Percentiles rank a stretch among this genome's conserved stretches.
These are phyloP conservation scores for Fusarium sp. DNA, from an alignment of 2,329 filamentous ascomycete genomes.

Conservation along the genomic window DNA sequence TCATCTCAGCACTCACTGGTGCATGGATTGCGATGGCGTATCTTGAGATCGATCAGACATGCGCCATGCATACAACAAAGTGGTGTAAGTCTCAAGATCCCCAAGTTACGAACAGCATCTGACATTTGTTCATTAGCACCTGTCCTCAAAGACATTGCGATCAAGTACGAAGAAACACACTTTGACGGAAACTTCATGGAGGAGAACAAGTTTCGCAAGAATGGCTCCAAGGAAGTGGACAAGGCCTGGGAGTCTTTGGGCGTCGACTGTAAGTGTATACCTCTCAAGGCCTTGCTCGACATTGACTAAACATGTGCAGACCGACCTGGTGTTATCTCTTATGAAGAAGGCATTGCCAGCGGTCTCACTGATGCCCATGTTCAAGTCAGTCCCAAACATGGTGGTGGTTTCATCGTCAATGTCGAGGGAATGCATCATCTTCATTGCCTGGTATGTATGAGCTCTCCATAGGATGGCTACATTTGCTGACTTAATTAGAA, in stretches of 20 bases:
- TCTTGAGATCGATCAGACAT: constrained; percentile 40
- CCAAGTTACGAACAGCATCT: not conserved
- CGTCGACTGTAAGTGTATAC: constrained; percentile 56
- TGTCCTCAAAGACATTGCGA: constrained; percentile 48
- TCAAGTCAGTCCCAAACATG: constrained; percentile 64
- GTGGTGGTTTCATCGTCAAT: constrained; percentile 68
- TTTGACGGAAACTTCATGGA: constrained; percentile 69
- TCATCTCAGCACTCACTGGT: constrained; percentile 32
- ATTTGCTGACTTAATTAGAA: constrained; percentile 53
- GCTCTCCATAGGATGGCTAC: accelerated
- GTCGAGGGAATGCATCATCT: constrained; percentile 67
- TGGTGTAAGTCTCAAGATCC: constrained; percentile 50
- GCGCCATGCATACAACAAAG: constrained; percentile 49
- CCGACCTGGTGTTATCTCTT: constrained; percentile 60
- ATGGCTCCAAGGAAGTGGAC: constrained; percentile 64
- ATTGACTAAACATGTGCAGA: constrained; percentile 47
- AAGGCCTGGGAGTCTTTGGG: constrained; percentile 62
- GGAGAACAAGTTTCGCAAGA: constrained; percentile 63
- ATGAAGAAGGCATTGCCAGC: constrained; percentile 59
- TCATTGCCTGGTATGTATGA: constrained; percentile 63
- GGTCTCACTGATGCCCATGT: constrained; percentile 67
- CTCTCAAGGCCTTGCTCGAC: accelerated
- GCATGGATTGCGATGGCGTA: constrained; percentile 39
- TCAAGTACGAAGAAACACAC: constrained; percentile 48
- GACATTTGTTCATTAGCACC: constrained; percentile 43